Conservation (phyloP, 108 stramenopile species). For the Pseudonitzschia delicatissima region DNA sequence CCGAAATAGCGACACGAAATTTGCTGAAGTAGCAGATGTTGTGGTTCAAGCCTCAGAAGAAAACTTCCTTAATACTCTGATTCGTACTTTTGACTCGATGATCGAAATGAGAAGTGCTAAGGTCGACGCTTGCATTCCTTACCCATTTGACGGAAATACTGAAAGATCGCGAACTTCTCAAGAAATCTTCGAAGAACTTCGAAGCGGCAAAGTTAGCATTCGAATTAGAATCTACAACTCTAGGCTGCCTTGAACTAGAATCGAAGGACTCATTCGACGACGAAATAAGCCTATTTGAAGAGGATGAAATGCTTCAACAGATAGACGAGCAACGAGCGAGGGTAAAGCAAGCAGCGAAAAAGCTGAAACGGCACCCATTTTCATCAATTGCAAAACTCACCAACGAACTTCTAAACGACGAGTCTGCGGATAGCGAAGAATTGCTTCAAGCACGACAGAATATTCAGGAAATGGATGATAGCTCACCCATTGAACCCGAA, state of each 20-base stretch:
- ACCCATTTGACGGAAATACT: slow-evolving; percentile 43
- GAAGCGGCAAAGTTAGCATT: slow-evolving; percentile 41
- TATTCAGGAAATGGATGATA: slow-evolving; percentile 21
- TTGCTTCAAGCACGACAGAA: slow-evolving; percentile 7
- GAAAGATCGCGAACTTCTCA: slow-evolving; percentile 61
- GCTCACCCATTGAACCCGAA: slow-evolving; percentile 15
- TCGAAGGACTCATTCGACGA: slow-evolving; percentile 21
- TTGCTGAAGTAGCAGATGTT: slow-evolving; percentile 25
- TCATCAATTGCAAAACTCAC: slow-evolving; percentile 49
- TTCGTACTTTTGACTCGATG: slow-evolving; percentile 43
- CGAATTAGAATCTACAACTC: slow-evolving; percentile 60
- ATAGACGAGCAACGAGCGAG: slow-evolving; percentile 60
- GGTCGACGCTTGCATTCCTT: slow-evolving; percentile 20
- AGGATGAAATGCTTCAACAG: slow-evolving; percentile 41
- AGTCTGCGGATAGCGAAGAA: slow-evolving; percentile 16
- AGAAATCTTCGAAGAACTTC: slow-evolving; percentile 63
- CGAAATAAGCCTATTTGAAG: slow-evolving; percentile 27
- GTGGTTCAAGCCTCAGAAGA: slow-evolving; percentile 44
- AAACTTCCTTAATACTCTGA: slow-evolving; percentile 50
- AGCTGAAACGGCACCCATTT: slow-evolving; percentile 50
- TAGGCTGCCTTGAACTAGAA: slow-evolving; percentile 61
- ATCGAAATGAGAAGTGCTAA: slow-evolving; percentile 31
- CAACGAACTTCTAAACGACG: slow-evolving; percentile 53
- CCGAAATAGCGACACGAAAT: slow-evolving; percentile 27
- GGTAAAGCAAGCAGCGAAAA: slow-evolving; percentile 40